Evolutionary conservation across 495 filamentous ascomycete species (phyloP).

Genomic region (Penicillium flavigenum): DNA sequence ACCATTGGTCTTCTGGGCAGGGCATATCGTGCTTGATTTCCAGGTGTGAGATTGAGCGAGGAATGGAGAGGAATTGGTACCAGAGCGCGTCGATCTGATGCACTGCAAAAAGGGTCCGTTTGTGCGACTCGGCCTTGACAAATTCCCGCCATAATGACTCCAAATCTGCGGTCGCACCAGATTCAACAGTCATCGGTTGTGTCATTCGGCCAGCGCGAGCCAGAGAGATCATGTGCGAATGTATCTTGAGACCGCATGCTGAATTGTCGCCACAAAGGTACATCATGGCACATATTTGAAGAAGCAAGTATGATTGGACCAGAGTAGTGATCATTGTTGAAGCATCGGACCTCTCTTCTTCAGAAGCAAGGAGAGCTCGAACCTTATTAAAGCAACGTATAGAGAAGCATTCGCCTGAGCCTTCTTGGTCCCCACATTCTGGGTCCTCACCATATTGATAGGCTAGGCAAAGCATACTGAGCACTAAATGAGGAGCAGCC

Average conservation of each 20-base stretch:
- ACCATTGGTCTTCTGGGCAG: constrained; percentile 33
- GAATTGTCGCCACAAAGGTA: constrained; percentile 36
- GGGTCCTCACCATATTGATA: constrained; percentile 42
- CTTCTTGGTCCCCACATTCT: constrained; percentile 26
- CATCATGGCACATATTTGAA: constrained; percentile 40
- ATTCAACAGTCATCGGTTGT: constrained; percentile 22
- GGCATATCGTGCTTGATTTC: constrained; percentile 42
- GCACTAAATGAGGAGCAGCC: constrained; percentile 20
- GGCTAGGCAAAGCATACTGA: constrained; percentile 36
- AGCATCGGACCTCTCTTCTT: constrained; percentile 14
- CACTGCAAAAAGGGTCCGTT: constrained; percentile 37
- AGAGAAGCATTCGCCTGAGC: constrained; percentile 30
- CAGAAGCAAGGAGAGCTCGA: constrained; percentile 23
- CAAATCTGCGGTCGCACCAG: constrained; percentile 22
- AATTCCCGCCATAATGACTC: constrained; percentile 36
- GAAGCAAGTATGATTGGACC: constrained; percentile 35
- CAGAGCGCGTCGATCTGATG: constrained; percentile 41
- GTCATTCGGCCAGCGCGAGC: constrained; percentile 29
- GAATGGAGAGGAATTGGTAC: constrained; percentile 41
- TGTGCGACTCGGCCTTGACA: constrained; percentile 34
- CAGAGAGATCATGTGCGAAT: constrained; percentile 36
- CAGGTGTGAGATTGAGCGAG: constrained; percentile 36
- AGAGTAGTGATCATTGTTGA: constrained; percentile 17
- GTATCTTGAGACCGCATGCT: constrained; percentile 32
- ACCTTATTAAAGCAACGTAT: constrained; percentile 35